Evolutionary conservation across 2,329 filamentous ascomycete genomes (phyloP).

Genomic region (Fusarium verrucosum): DNA sequence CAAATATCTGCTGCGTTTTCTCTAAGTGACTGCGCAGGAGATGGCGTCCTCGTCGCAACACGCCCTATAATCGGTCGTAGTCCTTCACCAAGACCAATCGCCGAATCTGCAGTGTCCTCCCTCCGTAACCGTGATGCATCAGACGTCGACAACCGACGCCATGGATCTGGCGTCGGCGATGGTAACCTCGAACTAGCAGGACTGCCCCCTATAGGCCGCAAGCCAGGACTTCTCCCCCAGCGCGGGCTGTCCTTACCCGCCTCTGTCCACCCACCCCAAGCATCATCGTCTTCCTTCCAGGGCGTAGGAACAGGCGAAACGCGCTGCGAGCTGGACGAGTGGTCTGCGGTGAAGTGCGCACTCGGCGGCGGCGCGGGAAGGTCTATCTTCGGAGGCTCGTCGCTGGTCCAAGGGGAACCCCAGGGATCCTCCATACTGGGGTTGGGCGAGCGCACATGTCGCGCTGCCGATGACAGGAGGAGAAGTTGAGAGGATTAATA

Average conservation of each 20-base stretch:
- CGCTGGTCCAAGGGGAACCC: constrained; percentile 66
- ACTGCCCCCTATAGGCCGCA: constrained; percentile 44
- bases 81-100: constrained; percentile 42
- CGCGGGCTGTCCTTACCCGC: constrained; percentile 42
- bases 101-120: constrained; percentile 45
- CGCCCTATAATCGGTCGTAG: constrained; percentile 21
- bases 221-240: constrained; percentile 48
- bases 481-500: neutral
- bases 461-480: constrained; percentile 35
- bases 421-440: constrained; percentile 69
- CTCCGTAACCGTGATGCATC: constrained; percentile 27
- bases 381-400: constrained; percentile 50
- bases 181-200: constrained; percentile 41
- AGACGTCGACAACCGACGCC: constrained; percentile 40
- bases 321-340: constrained; percentile 37
- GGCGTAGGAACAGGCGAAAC: constrained; percentile 40
- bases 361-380: constrained; percentile 47
- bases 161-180: constrained; percentile 43
- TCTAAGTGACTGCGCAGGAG: constrained; percentile 17
- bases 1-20: constrained; percentile 35
- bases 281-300: constrained; percentile 49
- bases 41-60: constrained; percentile 21
- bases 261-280: constrained; percentile 53
- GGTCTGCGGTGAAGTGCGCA: constrained; percentile 46
- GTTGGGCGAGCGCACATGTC: constrained; percentile 49